phyloP scores from a whole-genome alignment of 2,329 filamentous ascomycete species.

The Alternaria metachromatica region DNA sequence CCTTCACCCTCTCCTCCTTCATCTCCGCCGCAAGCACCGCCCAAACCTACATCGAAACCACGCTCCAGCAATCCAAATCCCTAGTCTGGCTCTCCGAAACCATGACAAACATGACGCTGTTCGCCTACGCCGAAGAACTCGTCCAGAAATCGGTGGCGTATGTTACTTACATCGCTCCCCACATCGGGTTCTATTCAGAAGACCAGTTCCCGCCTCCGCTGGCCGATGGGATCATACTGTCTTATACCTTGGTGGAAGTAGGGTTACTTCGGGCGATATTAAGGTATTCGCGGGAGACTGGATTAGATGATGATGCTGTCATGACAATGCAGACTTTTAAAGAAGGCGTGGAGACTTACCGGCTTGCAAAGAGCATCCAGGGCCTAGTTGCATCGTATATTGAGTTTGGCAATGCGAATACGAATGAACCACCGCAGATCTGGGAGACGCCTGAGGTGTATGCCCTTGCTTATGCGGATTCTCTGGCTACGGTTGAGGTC shows the following conservation, averaged over 20 bases:
- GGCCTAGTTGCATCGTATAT: neutral
- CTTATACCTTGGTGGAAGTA: neutral
- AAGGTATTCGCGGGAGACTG: neutral
- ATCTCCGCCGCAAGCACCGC: neutral
- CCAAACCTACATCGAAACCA: neutral
- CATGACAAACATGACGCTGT: neutral
- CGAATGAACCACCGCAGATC: neutral
- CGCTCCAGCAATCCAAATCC: neutral
- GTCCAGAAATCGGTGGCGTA: neutral
- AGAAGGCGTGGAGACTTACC: neutral
- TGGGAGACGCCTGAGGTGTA: neutral
- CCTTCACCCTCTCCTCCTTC: neutral
- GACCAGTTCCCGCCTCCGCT: neutral
- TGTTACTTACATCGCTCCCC: neutral
- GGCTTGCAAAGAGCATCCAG: neutral
- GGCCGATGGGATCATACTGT: neutral
- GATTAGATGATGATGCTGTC: neutral
- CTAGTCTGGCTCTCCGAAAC: neutral
- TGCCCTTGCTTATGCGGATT: neutral
- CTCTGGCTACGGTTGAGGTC: neutral
- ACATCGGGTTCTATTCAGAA: neutral
- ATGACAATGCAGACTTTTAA: neutral
- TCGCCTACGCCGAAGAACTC: neutral
- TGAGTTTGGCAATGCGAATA: neutral
- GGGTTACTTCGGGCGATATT: neutral